Percentiles rank a stretch among this genome's conserved stretches.
These are phyloP conservation scores for Dothideomycetes sp. DNA, from an alignment of 2,329 filamentous ascomycete genomes.

Conservation along the genomic window DNA sequence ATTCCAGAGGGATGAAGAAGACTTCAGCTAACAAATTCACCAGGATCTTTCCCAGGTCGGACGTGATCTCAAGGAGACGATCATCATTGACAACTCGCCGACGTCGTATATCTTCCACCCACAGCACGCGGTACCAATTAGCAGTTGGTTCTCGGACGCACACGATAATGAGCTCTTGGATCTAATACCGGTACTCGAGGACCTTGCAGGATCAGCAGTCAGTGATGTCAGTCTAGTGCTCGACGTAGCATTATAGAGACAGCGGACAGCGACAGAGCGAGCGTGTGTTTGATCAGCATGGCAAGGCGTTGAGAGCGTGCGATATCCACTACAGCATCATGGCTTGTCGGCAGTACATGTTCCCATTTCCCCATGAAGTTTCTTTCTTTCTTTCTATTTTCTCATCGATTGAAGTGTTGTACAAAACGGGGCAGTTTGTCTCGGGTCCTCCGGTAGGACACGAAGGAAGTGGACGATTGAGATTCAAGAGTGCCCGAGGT, in stretches of 20 bases:
- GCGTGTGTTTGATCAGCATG: neutral
- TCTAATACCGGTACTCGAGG: slow-evolving; percentile 94
- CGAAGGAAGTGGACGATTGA: neutral
- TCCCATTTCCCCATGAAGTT: neutral
- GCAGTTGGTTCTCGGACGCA: slow-evolving; percentile 99
- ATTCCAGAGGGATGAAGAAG: neutral
- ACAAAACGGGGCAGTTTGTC: neutral
- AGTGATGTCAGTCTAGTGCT: slow-evolving; percentile 95
- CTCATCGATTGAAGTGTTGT: neutral
- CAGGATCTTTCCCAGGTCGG: slow-evolving; percentile 91
- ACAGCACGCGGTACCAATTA: slow-evolving; percentile 96
- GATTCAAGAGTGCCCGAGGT: too few relatives aligned
- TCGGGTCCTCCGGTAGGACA: neutral
- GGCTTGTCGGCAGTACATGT: slow-evolving; percentile 5
- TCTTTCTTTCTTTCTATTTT: neutral
- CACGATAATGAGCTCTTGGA: slow-evolving; percentile 98
- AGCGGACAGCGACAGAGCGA: neutral
- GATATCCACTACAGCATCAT: slow-evolving; percentile 4
- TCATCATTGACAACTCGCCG: slow-evolving; percentile 98
- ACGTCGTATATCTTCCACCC: slow-evolving; percentile 99
- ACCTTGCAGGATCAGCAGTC: slow-evolving; percentile 79
- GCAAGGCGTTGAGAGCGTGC: neutral
- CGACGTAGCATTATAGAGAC: slow-evolving; percentile 60
- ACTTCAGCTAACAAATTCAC: neutral
- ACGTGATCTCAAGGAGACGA: slow-evolving; percentile 89